Conservation (phyloP, 2,329 filamentous ascomycete genomes). For the Aspergillus ochraceus region DNA sequence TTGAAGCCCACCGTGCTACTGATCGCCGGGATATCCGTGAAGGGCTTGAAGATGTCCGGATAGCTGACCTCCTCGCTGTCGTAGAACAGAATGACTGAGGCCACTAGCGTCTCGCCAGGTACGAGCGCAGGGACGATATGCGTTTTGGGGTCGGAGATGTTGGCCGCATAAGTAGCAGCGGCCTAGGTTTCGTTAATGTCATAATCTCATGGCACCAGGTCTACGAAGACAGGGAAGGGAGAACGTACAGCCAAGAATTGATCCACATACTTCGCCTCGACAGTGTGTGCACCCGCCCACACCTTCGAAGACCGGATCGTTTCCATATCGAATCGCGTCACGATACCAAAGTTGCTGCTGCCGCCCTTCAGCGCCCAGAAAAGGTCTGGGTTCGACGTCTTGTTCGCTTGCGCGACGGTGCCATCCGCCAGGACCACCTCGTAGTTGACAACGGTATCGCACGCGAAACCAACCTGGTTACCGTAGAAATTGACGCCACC, state of each 20-base stretch:
- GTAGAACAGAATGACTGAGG: constrained; percentile 40
- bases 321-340: constrained; percentile 42
- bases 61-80: constrained; percentile 32
- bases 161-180: constrained; percentile 25
- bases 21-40: constrained; percentile 37
- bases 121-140: constrained; percentile 32
- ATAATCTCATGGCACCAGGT: not conserved
- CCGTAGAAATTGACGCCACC: constrained; percentile 32
- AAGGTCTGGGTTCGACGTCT: constrained; percentile 31
- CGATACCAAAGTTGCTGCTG: constrained; percentile 45
- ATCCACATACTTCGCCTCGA: constrained; percentile 26
- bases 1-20: constrained; percentile 37
- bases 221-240: not conserved
- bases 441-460: constrained; percentile 32
- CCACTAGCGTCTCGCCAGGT: constrained; percentile 28
- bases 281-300: constrained; percentile 34
- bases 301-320: constrained; percentile 30
- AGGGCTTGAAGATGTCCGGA: constrained; percentile 36
- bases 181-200: constrained; percentile 19
- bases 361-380: constrained; percentile 45
- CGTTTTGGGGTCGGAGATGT: constrained; percentile 32
- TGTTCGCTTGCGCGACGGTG: constrained; percentile 37
- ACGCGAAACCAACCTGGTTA: constrained; percentile 29
- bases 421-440: constrained; percentile 42
- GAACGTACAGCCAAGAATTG: constrained; percentile 24